Evolutionary conservation across 148 eudicot species (phyloP).

Genomic region (Bassia scoparia): DNA sequence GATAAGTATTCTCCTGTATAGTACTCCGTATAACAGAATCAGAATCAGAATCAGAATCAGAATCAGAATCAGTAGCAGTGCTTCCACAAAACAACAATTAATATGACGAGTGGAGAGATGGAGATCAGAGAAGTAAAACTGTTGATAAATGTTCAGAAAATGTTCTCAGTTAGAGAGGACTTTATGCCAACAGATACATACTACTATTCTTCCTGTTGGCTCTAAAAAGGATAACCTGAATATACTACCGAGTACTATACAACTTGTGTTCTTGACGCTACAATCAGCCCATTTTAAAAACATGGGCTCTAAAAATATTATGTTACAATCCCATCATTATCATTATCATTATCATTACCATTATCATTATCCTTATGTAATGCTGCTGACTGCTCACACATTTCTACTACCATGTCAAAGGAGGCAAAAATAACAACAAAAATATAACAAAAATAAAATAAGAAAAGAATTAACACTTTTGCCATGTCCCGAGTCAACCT

Average conservation of each 20-base stretch:
- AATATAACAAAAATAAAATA: constrained; percentile 3
- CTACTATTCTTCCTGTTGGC: constrained; percentile 9
- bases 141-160: neutral
- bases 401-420: constrained; percentile 25
- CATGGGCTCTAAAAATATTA: constrained; percentile 30
- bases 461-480: constrained; percentile 34
- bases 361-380: constrained; percentile 28
- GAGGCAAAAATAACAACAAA: constrained; percentile 8
- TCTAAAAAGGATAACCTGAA: constrained; percentile 3
- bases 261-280: constrained; percentile 35
- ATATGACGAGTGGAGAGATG: no score
- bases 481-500: constrained; percentile 22
- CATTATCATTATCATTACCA: no score
- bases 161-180: constrained; percentile 13
- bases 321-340: constrained; percentile 38
- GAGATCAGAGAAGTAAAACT: neutral
- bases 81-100: no score
- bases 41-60: no score
- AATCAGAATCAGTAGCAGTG: no score
- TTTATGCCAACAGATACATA: constrained; percentile 19
- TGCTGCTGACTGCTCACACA: constrained; percentile 15
- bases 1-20: no score
- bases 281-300: constrained; percentile 32
- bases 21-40: no score
- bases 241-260: constrained; percentile 39